Percentiles rank a stretch among this genome's conserved stretches.
Evolutionary conservation across 371 early-diverging fungal species (phyloP).

Genomic region (Lichtheimia hyalospora): DNA sequence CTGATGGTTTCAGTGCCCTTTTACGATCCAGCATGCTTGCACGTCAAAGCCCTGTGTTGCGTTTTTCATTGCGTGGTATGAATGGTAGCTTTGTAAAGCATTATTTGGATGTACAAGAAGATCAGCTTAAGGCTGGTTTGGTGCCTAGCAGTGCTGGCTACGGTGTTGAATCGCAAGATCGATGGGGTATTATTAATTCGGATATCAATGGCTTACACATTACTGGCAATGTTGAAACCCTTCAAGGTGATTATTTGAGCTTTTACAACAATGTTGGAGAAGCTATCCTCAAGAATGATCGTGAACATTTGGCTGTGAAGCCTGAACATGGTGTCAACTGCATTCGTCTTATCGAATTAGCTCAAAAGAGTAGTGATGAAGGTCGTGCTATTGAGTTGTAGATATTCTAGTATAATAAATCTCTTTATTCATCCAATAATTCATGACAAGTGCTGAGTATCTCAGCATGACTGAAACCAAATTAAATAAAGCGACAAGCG

Average conservation of each 20-base stretch:
- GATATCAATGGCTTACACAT: constrained; percentile 53
- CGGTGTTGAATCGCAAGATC: constrained; percentile 52
- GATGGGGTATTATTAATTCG: constrained; percentile 59
- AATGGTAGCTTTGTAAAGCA: constrained; percentile 68
- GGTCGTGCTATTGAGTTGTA: constrained; percentile 32
- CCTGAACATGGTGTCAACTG: constrained; percentile 69
- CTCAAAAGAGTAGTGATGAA: constrained; percentile 63
- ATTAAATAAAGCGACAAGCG: background rate
- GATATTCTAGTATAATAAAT: constrained; percentile 6
- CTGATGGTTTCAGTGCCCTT: constrained; percentile 56
- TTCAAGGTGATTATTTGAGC: constrained; percentile 56
- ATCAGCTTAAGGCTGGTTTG: constrained; percentile 66
- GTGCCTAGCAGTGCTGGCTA: constrained; percentile 49
- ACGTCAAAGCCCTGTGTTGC: constrained; percentile 60
- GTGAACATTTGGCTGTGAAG: constrained; percentile 52
- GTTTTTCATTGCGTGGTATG: constrained; percentile 72
- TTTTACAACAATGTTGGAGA: constrained; percentile 70
- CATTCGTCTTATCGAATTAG: constrained; percentile 71
- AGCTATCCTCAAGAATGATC: constrained; percentile 52
- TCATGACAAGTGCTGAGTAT: no score
- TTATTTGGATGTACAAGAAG: constrained; percentile 75
- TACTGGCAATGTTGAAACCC: constrained; percentile 59
- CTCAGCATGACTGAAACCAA: no score
- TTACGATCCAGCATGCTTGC: constrained; percentile 74
- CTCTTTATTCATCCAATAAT: no score